A percentile compares a stretch with the other conserved stretches of the same genome.
Evolutionary conservation across 306 rosid genomes (phyloP).

Genomic region (Cicer cuneatum): DNA sequence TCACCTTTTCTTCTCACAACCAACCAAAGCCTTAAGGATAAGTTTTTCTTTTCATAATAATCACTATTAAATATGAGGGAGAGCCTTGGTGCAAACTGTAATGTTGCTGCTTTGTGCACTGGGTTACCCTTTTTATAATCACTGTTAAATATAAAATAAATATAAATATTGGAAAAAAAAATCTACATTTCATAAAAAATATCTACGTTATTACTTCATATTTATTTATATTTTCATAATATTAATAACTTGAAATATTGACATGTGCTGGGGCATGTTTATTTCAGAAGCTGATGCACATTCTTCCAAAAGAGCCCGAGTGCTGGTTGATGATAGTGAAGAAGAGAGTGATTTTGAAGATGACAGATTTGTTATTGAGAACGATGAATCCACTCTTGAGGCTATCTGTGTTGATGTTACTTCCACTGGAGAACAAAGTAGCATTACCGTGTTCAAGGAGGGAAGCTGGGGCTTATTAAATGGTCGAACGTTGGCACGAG

Average conservation of each 20-base stretch:
- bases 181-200: neutral
- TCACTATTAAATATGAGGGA: no score
- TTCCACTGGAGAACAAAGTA: slow-evolving; percentile 54
- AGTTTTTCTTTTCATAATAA: no score
- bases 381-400: slow-evolving; percentile 69
- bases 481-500: slow-evolving; percentile 72
- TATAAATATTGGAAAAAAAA: no score
- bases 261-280: slow-evolving; percentile 45
- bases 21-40: no score
- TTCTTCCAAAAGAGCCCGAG: slow-evolving; percentile 76
- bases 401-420: slow-evolving; percentile 74
- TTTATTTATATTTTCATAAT: neutral
- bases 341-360: slow-evolving; percentile 72
- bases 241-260: neutral
- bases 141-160: no score
- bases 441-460: slow-evolving; percentile 47
- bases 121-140: no score
- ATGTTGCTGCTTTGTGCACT: no score
- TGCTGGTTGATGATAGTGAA: slow-evolving; percentile 69
- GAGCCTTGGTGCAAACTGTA: no score
- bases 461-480: slow-evolving; percentile 80
- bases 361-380: slow-evolving; percentile 48
- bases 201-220: neutral
- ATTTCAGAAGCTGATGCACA: slow-evolving; percentile 68
- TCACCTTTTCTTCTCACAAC: no score